Evolutionary conservation across 345 rosid species (phyloP).

Genomic region (Eucalyptus microcorys): DNA sequence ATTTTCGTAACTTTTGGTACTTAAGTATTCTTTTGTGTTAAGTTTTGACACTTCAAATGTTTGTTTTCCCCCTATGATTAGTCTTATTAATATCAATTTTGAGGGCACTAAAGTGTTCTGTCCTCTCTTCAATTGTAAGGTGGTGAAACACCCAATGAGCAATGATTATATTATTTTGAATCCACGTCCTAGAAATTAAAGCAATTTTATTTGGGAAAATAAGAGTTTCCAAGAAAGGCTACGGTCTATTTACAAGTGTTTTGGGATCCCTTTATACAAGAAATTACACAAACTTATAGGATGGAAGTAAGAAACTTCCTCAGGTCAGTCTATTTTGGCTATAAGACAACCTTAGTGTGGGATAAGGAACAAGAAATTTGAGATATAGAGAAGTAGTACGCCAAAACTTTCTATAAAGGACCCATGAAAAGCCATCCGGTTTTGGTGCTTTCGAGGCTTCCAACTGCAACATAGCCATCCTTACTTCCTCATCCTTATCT

Average conservation of each 20-base stretch:
- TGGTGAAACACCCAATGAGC: not conserved
- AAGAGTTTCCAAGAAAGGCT: not conserved
- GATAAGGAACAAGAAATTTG: not conserved
- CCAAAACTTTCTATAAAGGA: not conserved
- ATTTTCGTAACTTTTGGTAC: accelerated
- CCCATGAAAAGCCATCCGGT: not conserved
- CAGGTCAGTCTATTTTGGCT: not conserved
- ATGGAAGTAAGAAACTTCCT: not conserved
- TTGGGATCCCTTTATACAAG: not conserved
- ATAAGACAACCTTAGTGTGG: not conserved
- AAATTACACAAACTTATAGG: not conserved
- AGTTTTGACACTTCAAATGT: too few relatives aligned
- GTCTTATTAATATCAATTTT: not conserved
- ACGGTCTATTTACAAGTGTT: not conserved
- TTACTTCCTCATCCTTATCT: not conserved
- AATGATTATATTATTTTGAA: not conserved
- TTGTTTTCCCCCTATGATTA: accelerated
- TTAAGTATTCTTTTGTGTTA: accelerated
- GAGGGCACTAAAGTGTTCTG: not conserved
- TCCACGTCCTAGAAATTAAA: not conserved
- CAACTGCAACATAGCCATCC: not conserved
- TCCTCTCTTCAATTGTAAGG: not conserved
- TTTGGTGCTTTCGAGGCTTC: not conserved
- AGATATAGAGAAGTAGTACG: not conserved
- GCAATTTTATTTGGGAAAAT: accelerated